Base-by-base conservation (phyloP, 192 early-diverging fungal genomes). In the Mortierella alpina region DNA sequence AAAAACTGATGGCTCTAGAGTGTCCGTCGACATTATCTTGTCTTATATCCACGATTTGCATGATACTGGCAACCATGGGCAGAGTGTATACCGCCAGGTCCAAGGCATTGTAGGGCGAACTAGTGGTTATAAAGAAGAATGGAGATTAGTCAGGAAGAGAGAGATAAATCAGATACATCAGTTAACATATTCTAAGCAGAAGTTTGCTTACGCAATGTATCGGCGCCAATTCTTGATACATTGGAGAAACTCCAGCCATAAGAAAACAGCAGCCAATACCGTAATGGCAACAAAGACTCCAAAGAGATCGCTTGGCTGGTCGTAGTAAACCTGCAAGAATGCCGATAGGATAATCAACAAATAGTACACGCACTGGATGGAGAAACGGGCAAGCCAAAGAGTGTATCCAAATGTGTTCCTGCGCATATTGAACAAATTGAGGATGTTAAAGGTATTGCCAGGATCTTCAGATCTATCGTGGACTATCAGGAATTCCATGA, bases 361-460 rank as follows among this genome's bases (percentile, higher is more conserved):
- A 41, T 74, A 74, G 59, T 39, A 67, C 15, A 48, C 0, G 23
- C 64, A 74, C n/a, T 74, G 64, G 51, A 61, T 56, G n/a, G 61
- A 6, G 45, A 74, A 70, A 4, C 75, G 75, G 31, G 60, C 22
- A 11, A 57, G n/a, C 75, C 75, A 78, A 45, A 66, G 70, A 11
- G 23, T 54, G 54, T 49, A 70, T 8, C 68, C 75, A 8, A 78
- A 59, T 7, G 68, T 78, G 61, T 76, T 76, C 74, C 73, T 75
- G n/a, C n/a, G n/a, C n/a, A 58, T 22, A 50, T 9, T 1, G 47
- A n/a, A 0, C 7, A 46, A 48, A 17, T n/a, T 17, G 50, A 5
- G 14, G 13, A 45, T n/a, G 54, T 20, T 9, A 62, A 54, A 22
- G 17, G n/a, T n/a, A n/a, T n/a, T n/a, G 15, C 20, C 9, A 48